Conservation (phyloP, 75 land plant genomes). For the Adiantum capillusveneris region DNA sequence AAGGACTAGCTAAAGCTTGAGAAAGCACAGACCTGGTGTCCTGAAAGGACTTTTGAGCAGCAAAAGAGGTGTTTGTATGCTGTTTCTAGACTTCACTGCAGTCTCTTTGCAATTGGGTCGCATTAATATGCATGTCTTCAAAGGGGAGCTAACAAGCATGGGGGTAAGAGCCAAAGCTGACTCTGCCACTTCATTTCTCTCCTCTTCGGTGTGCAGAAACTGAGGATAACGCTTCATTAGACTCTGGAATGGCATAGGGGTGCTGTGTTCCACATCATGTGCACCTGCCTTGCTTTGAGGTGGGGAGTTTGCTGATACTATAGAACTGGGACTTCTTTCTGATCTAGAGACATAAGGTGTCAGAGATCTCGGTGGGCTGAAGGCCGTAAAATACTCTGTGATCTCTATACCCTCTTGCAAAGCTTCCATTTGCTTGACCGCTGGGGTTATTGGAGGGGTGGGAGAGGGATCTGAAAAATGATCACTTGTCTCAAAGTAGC, state of each 20-base stretch:
- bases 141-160: conserved; percentile 1
- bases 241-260: background rate
- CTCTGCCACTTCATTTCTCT: background rate
- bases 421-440: background rate
- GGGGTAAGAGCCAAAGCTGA: background rate
- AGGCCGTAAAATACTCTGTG: too few species aligned
- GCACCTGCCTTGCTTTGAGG: too few species aligned
- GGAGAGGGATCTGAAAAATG: too few species aligned
- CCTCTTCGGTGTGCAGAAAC: background rate
- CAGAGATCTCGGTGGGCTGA: too few species aligned
- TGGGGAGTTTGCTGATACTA: too few species aligned
- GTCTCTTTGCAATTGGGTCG: background rate
- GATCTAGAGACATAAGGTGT: too few species aligned
- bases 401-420: too few species aligned
- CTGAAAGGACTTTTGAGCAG: conserved; percentile 1
- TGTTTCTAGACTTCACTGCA: too few species aligned
- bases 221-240: conserved; percentile 2
- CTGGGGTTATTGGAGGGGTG: background rate
- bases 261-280: too few species aligned
- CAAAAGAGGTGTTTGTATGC: background rate
- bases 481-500: background rate
- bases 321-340: too few species aligned
- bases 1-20: too few species aligned
- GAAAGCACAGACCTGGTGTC: conserved; percentile 1
- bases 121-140: conserved; percentile 4